Evolutionary conservation across 495 filamentous ascomycete species (phyloP), one percentile per base, ranked within the genome.

Genomic region (Aspergillus affinis): DNA sequence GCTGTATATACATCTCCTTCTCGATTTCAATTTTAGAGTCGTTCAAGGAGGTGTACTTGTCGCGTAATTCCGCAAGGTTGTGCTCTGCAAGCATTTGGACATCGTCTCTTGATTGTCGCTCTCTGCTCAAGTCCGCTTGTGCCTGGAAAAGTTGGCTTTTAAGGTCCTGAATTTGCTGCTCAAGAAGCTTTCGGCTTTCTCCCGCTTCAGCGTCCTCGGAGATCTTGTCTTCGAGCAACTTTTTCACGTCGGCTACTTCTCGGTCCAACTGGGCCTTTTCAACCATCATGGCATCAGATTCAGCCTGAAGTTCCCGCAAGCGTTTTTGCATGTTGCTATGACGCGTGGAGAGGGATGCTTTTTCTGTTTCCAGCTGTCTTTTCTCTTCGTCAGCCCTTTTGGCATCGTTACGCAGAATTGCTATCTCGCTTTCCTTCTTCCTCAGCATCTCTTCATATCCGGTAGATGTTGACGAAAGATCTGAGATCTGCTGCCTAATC

Each of bases 1-100:
- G 93, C 65, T 98, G 94, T n/a, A 89, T 86, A 70, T 97, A 98
- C 74, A 98, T 91, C 72, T 98, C 95, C 72, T 97, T 97, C 71
- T 98, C 94, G 56, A 98, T 97, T 45, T 83, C 94, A 64, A 97
- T 97, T 73, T 98, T 98, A 6, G 93, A 88, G 44, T 96, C 91
- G 62, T 96, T 96, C 15, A 98, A 80, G n/a, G 83, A 82, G 30
- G 93, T 84, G 65, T 88, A 96, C 58, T 98, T 93, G 20, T 92
- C 85, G 65, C 90, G 87, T 57, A 98, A 75, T 48, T 87, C 85
- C 18, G 87, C 78, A 60, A 88, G 88, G 66, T 94, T 95, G 76
- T 97, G 92, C 61, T 97, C 91, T 3, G 90, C 84, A 59, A 97
- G 89, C 74, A 96, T 86, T 59, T 90, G 90, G 32, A 97, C 92